Evolutionary conservation across 225 moss, liverwort and hornwort genomes (phyloP).

Genomic region (Marchantia polymorpha): DNA sequence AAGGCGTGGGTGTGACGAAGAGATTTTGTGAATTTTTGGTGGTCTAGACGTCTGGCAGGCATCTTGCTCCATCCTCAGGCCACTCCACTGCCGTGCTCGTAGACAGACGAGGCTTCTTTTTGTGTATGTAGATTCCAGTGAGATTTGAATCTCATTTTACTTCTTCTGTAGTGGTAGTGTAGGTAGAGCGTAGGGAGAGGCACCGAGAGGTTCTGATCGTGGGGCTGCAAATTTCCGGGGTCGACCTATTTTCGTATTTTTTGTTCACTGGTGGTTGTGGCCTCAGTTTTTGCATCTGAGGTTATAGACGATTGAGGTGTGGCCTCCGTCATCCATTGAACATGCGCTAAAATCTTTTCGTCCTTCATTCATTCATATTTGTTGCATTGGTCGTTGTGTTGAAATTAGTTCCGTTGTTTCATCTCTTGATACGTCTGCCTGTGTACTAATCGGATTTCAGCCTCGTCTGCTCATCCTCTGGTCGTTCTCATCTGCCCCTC

Average conservation of each 20-base stretch:
- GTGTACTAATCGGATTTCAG: conserved; percentile 30
- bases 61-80: conserved; percentile 18
- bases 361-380: conserved; percentile 22
- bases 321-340: conserved; percentile 26
- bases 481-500: conserved; percentile 10
- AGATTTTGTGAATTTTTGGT: conserved; percentile 29
- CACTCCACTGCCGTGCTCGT: conserved; percentile 11
- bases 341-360: conserved; percentile 22
- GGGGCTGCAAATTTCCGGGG: conserved; percentile 26
- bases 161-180: conserved; percentile 18
- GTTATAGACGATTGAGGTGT: conserved; percentile 35
- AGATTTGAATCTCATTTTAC: conserved; percentile 33
- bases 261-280: conserved; percentile 29
- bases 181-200: conserved; percentile 9
- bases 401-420: conserved; percentile 21
- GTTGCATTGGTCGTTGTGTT: conserved; percentile 24
- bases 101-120: conserved; percentile 13
- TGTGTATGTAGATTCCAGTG: conserved; percentile 31
- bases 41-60: conserved; percentile 12
- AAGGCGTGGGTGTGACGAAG: conserved; percentile 16
- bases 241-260: conserved; percentile 36
- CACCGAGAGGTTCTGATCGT: conserved; percentile 29
- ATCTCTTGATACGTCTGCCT: conserved; percentile 16
- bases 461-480: neutral
- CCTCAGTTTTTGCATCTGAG: conserved; percentile 35